These are phyloP conservation scores for Monilinia polystroma DNA, from an alignment of 2,329 filamentous ascomycete species.

Conservation along the genomic window DNA sequence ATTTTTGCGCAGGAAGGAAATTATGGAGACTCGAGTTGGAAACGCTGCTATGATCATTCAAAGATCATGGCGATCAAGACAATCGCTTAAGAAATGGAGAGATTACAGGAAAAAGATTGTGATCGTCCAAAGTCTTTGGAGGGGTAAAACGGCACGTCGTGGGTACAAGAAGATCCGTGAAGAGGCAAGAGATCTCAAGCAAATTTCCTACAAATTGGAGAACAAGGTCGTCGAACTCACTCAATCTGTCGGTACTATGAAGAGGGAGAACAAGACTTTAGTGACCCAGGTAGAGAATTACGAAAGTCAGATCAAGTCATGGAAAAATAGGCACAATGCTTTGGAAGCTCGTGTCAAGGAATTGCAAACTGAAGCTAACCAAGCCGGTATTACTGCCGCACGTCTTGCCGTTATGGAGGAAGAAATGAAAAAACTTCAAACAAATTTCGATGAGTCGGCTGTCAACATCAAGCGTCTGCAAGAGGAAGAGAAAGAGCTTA, in stretches of 20 bases:
- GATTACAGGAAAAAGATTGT: constrained; percentile 86
- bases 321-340: constrained; percentile 88
- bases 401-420: constrained; percentile 88
- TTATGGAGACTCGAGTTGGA: constrained; percentile 89
- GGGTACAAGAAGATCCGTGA: constrained; percentile 90
- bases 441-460: constrained; percentile 85
- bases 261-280: constrained; percentile 89
- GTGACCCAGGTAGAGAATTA: constrained; percentile 90
- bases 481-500: constrained; percentile 84
- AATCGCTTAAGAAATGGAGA: constrained; percentile 77
- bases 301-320: constrained; percentile 92
- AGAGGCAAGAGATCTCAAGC: constrained; percentile 96
- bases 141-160: constrained; percentile 75
- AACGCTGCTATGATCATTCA: constrained; percentile 92
- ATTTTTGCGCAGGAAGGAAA: constrained; percentile 83
- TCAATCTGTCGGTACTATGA: constrained; percentile 87
- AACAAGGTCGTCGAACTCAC: constrained; percentile 99
- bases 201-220: constrained; percentile 98
- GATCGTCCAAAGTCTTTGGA: constrained; percentile 89
- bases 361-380: constrained; percentile 93
- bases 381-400: constrained; percentile 92
- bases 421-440: constrained; percentile 89
- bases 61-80: constrained; percentile 80
- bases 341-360: constrained; percentile 90
- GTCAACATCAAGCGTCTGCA: constrained; percentile 90